phyloP scores from a whole-genome alignment of 2,329 filamentous ascomycete genomes.

The Aspergillus texensis region DNA sequence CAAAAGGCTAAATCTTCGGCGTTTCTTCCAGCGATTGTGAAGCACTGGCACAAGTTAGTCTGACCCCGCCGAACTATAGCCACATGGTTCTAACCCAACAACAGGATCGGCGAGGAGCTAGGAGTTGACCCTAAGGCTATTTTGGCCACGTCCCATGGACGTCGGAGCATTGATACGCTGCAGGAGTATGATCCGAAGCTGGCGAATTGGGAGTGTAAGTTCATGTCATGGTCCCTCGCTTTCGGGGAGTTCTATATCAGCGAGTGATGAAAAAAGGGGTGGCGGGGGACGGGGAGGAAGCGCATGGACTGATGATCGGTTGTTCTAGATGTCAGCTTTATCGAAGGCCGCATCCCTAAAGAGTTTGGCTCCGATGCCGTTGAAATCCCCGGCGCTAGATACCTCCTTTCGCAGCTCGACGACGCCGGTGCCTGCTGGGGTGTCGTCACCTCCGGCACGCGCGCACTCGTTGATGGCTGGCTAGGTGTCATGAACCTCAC shows the following conservation, averaged over 20 bases:
- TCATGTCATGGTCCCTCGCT: constrained; percentile 4
- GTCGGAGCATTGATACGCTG: constrained; percentile 84
- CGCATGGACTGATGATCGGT: not conserved
- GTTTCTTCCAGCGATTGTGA: constrained; percentile 56
- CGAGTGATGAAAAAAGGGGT: not conserved
- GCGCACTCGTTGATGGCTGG: constrained; percentile 70
- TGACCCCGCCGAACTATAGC: not conserved
- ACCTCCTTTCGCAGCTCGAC: constrained; percentile 69
- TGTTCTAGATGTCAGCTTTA: constrained; percentile 69
- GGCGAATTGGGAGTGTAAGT: constrained; percentile 91
- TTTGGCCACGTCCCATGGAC: constrained; percentile 86
- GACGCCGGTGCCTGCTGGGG: constrained; percentile 71
- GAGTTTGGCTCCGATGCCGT: constrained; percentile 75
- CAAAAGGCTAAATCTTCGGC: constrained; percentile 40
- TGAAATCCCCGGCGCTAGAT: constrained; percentile 81
- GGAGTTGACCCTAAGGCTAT: constrained; percentile 83
- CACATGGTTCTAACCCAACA: not conserved
- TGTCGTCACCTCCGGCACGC: constrained; percentile 76
- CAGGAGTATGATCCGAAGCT: constrained; percentile 77
- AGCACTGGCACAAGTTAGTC: constrained; percentile 62
- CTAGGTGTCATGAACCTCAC: constrained; percentile 67
- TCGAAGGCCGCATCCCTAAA: constrained; percentile 77
- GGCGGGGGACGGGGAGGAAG: not conserved
- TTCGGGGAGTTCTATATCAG: not conserved
- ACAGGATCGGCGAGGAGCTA: constrained; percentile 69